A percentile compares a stretch with the other conserved stretches of the same genome.
Conservation (phyloP, 192 early-diverging fungal species). For the Coemansia sp. region DNA sequence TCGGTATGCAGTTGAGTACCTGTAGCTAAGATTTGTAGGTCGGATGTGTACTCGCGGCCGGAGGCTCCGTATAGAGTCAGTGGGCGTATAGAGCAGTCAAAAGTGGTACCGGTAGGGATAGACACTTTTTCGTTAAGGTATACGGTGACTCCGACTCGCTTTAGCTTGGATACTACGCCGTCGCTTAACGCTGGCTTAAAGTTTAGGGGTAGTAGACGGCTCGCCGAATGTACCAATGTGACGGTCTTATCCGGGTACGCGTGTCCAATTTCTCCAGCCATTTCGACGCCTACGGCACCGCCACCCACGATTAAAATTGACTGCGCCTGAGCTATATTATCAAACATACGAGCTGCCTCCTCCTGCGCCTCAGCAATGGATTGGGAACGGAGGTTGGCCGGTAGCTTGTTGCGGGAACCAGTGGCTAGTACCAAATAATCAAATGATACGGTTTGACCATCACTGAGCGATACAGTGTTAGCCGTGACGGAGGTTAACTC, state of each 20-base stretch:
- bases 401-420: conserved; percentile 61
- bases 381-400: conserved; percentile 45
- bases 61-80: conserved; percentile 52
- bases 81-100: conserved; percentile 44
- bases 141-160: conserved; percentile 54
- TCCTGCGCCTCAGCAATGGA: conserved; percentile 44
- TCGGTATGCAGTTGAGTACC: conserved; percentile 53
- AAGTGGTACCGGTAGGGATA: conserved; percentile 27
- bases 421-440: conserved; percentile 73
- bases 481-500: conserved; percentile 43
- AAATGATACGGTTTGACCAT: conserved; percentile 59
- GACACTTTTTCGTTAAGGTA: conserved; percentile 59
- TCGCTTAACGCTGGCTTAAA: conserved; percentile 51
- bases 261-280: conserved; percentile 61
- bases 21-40: conserved; percentile 61
- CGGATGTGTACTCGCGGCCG: conserved; percentile 57
- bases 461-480: conserved; percentile 51
- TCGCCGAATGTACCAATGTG: conserved; percentile 55
- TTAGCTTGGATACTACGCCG: conserved; percentile 47
- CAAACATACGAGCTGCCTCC: conserved; percentile 28
- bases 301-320: conserved; percentile 70
- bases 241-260: conserved; percentile 57
- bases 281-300: conserved; percentile 66
- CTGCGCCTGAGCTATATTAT: conserved; percentile 57
- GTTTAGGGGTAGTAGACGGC: conserved; percentile 53